phyloP scores from a whole-genome alignment of 2,329 filamentous ascomycete genomes.

The Cladosporium phlei region DNA sequence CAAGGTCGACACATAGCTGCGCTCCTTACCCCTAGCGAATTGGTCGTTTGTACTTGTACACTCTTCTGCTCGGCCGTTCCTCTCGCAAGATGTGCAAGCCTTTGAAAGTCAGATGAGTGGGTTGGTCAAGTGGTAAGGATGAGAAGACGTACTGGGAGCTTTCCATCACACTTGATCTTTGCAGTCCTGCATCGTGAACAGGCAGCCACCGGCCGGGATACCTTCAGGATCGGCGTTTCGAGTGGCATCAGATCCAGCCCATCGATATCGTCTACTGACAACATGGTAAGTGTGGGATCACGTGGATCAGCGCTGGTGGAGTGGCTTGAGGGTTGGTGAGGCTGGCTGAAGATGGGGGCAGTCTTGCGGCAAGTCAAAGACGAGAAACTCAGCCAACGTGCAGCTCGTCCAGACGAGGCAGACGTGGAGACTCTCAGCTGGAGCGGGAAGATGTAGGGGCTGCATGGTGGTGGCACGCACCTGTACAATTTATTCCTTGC shows the following conservation, averaged over 20 bases:
- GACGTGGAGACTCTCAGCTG: too few species aligned
- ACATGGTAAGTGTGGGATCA: constrained; percentile 9
- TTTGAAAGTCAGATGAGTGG: background rate
- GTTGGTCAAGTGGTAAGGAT: background rate
- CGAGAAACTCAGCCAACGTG: too few species aligned
- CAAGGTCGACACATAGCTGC: constrained; percentile 94
- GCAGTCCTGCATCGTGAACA: constrained; percentile 80
- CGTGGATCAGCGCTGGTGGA: background rate
- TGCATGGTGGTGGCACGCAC: constrained; percentile 12
- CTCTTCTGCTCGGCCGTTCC: constrained; percentile 76
- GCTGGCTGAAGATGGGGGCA: too few species aligned
- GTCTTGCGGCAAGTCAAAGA: constrained; percentile 8
- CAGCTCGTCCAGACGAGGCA: too few species aligned
- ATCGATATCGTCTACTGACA: constrained; percentile 22
- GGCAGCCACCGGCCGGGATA: constrained; percentile 73
- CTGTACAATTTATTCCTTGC: constrained; percentile 15
- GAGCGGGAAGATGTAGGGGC: constrained; percentile 1
- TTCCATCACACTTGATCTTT: constrained; percentile 98
- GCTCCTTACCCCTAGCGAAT: constrained; percentile 90
- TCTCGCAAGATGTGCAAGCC: constrained; percentile 91
- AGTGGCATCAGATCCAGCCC: constrained; percentile 38
- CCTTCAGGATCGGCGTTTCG: constrained; percentile 59
- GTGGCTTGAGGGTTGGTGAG: background rate
- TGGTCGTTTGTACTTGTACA: constrained; percentile 95
- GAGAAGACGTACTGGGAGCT: constrained; percentile 56